A percentile compares a stretch with the other conserved stretches of the same genome.
Evolutionary conservation across 768 basidiomycete species (phyloP).

Genomic region (Lactifluus volemus): DNA sequence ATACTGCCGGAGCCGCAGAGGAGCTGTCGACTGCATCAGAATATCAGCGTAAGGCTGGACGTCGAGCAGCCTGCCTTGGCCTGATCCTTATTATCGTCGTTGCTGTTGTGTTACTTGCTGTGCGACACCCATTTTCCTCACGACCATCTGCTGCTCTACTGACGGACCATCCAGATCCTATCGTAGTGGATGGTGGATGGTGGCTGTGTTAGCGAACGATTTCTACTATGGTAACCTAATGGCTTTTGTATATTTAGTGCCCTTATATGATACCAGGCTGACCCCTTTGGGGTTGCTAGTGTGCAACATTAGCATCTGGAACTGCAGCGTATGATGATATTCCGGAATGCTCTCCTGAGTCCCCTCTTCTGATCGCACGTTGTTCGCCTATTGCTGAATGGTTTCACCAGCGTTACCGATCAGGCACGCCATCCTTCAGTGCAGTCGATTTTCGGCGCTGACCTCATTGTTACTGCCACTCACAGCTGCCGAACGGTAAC

Average conservation of each 20-base stretch:
- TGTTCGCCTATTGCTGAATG: not conserved
- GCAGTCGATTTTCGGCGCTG: not conserved
- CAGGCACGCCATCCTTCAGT: too few species aligned
- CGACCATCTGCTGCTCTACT: not conserved
- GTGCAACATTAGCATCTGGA: not conserved
- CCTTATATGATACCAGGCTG: not conserved
- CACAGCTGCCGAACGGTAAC: not conserved
- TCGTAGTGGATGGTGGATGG: constrained; percentile 1
- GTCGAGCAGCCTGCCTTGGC: constrained; percentile 83
- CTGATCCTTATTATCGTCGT: constrained; percentile 80
- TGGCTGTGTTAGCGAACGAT: not conserved
- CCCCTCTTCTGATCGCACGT: not conserved
- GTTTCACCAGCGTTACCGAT: too few species aligned
- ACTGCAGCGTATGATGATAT: not conserved
- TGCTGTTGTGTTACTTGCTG: constrained; percentile 84
- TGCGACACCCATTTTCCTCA: constrained; percentile 34
- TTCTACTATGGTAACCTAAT: constrained; percentile 15
- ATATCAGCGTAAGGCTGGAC: constrained; percentile 91
- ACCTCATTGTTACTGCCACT: not conserved
- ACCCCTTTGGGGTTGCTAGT: not conserved
- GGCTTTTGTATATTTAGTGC: not conserved
- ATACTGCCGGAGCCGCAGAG: constrained; percentile 74
- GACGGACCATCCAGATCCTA: not conserved
- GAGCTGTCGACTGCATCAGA: constrained; percentile 86
- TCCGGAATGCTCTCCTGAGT: not conserved